phyloP scores from a whole-genome alignment of 1,139 yeast genomes.

The Pichia sp. region DNA sequence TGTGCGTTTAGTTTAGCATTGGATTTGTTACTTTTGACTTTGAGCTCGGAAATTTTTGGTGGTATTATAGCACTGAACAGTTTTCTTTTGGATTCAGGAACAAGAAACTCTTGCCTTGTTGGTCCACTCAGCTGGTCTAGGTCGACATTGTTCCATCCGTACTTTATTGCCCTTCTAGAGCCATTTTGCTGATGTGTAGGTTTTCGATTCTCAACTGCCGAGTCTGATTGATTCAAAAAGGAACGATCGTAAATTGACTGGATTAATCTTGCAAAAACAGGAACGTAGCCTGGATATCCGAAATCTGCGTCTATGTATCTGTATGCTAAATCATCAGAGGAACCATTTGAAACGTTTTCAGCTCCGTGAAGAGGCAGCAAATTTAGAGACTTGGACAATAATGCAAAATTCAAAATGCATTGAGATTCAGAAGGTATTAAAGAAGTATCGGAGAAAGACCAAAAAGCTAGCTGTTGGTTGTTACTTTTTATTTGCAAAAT shows the following conservation, averaged over 20 bases:
- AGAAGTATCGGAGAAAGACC: constrained; percentile 15
- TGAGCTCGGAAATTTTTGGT: constrained; percentile 26
- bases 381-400: constrained; percentile 26
- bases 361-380: constrained; percentile 28
- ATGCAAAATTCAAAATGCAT: constrained; percentile 32
- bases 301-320: constrained; percentile 40
- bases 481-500: constrained; percentile 18
- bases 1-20: background rate
- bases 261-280: constrained; percentile 44
- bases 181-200: background rate
- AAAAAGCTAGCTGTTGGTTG: constrained; percentile 22
- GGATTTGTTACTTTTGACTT: constrained; percentile 25
- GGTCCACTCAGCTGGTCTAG: constrained; percentile 25
- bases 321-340: background rate
- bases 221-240: constrained; percentile 20
- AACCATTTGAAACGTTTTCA: background rate
- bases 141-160: constrained; percentile 33
- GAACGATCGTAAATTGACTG: constrained; percentile 48
- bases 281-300: constrained; percentile 51
- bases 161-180: constrained; percentile 17
- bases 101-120: constrained; percentile 25
- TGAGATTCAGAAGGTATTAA: constrained; percentile 19
- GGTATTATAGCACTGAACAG: constrained; percentile 28
- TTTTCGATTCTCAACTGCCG: background rate
- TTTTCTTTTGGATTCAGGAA: constrained; percentile 30